Base-by-base conservation (phyloP, 208 protist species). In the Crithidia thermophila region DNA sequence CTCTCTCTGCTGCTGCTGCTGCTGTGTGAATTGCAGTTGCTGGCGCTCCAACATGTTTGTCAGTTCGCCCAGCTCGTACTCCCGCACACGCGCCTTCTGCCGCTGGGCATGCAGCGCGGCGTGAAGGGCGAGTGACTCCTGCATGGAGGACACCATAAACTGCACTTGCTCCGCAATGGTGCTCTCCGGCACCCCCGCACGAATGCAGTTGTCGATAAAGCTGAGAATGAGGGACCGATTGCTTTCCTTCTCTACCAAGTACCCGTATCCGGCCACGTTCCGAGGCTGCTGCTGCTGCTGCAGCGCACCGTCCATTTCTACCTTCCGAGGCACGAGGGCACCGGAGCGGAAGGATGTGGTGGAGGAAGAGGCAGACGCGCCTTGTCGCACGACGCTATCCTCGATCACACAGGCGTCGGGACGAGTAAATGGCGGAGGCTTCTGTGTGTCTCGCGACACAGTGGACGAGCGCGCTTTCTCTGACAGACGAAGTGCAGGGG, bases 91-190 rank as follows among this genome's bases (percentile, higher is more conserved):
- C 36, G 84, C 77, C 30, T 82, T 65, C 30, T 93, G 82, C 33
- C 71, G 83, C 51, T 69, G 74, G 3, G 72, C 72, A 43, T 93
- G 86, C 27, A 93, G 57, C 13, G 81, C 85, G 10, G 70, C 81
- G 66, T 84, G 77, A 18, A 94, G 59, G 27, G 57, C 78, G 21
- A 92, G 70, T 23, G 81, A 78, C 40, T 91, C 86, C 56, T 77
- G 52, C 85, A 94, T 94, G 18, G 84, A 75, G 46, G 75, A 52
- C n/a, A 87, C 72, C 84, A 95, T 92, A 40, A 91, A 91, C 27
- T 82, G 63, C 18, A 93, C 87, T 52, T 93, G 82, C 37, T 84
- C 73, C 6, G 85, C 85, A 61, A 91, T 95, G 33, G 83, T 47
- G 20, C 76, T 74, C 52, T 92, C 87, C 25, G 87, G 85, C 16